Conservation (phyloP, 345 rosid genomes). For the Citrus maxima region DNA sequence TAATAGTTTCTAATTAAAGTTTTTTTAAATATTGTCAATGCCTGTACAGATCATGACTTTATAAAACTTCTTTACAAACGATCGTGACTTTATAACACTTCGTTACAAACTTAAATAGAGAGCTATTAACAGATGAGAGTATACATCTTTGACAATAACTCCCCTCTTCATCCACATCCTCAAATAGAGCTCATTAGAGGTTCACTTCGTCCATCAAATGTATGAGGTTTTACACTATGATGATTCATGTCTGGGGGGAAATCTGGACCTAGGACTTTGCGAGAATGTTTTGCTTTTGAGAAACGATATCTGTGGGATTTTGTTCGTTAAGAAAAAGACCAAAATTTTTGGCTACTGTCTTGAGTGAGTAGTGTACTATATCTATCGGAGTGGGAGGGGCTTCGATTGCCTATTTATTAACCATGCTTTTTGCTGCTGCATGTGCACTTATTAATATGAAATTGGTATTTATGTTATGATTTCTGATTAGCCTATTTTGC, state of each 20-base stretch:
- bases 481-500: slow-evolving; percentile 4
- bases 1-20: background rate
- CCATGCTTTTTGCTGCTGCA: background rate
- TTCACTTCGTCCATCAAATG: background rate
- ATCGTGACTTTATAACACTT: background rate
- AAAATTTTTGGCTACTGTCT: background rate
- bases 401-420: background rate
- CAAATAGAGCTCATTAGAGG: background rate
- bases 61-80: background rate
- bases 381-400: background rate
- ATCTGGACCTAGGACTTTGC: too few relatives aligned
- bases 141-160: background rate
- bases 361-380: background rate
- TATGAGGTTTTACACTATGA: background rate
- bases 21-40: background rate
- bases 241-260: background rate
- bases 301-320: background rate
- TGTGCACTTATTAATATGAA: background rate
- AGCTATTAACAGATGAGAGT: background rate
- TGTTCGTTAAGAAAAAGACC: background rate
- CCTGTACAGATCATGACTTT: background rate
- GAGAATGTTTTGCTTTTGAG: background rate
- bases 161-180: background rate
- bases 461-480: background rate
- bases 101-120: background rate